Percentiles rank a stretch among this genome's conserved stretches.
Evolutionary conservation across 768 basidiomycete genomes (phyloP).

Genomic region (Mrakia frigida): DNA sequence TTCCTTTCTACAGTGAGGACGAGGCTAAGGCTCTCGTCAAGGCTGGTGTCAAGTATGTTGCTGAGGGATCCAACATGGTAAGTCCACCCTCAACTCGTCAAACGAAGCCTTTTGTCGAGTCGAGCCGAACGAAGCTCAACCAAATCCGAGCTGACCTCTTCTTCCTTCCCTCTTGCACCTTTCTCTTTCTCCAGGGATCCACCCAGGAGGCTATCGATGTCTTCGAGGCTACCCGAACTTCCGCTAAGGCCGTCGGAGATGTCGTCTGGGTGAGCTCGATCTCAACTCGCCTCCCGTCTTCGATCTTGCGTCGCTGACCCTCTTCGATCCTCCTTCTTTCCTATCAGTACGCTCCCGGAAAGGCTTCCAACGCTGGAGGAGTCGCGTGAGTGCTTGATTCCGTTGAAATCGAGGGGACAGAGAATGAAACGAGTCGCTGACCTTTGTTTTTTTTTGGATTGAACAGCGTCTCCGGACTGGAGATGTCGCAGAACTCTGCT

Average conservation of each 20-base stretch:
- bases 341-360: conserved; percentile 63
- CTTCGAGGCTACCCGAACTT: conserved; percentile 60
- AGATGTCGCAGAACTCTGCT: conserved; percentile 71
- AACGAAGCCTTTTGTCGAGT: too few species aligned
- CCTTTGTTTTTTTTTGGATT: conserved; percentile 47
- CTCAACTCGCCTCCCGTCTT: background rate
- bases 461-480: conserved; percentile 46
- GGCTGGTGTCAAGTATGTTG: conserved; percentile 64
- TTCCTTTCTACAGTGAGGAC: conserved; percentile 44
- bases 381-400: conserved; percentile 57
- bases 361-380: conserved; percentile 58
- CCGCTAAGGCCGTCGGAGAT: conserved; percentile 45
- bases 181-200: conserved; percentile 48
- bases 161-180: background rate
- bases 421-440: background rate
- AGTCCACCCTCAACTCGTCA: too few species aligned
- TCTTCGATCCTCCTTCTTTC: background rate
- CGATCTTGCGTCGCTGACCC: background rate
- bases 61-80: conserved; percentile 69
- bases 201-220: conserved; percentile 66
- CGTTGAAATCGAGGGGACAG: too few species aligned
- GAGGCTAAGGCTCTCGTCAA: conserved; percentile 66
- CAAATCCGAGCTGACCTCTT: too few species aligned
- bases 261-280: conserved; percentile 50
- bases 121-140: background rate